A percentile compares a stretch with the other conserved stretches of the same genome.
phyloP scores from a whole-genome alignment of 202 grass and related monocot species.

The Eragrostis tef region DNA sequence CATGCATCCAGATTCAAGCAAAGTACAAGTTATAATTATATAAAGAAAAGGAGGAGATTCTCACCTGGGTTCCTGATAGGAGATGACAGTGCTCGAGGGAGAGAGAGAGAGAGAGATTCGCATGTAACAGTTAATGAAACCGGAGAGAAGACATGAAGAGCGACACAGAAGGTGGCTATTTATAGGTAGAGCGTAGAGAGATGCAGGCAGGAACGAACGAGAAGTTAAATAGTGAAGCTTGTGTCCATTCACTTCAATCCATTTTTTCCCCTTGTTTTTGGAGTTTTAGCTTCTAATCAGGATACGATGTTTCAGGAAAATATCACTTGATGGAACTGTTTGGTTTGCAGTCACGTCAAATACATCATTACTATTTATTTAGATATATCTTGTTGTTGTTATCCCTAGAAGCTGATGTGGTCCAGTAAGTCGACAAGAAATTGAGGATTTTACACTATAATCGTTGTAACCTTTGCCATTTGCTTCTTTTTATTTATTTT shows the following conservation, averaged over 20 bases:
- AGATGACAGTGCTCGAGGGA: background rate
- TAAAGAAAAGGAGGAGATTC: background rate
- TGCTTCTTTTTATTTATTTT: no score
- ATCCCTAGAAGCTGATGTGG: no score
- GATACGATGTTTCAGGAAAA: no score
- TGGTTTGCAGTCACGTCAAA: no score
- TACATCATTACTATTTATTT: no score
- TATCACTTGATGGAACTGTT: no score
- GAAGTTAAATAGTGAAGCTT: background rate
- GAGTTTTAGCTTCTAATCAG: no score
- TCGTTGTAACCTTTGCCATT: background rate
- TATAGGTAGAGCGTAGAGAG: constrained; percentile 24
- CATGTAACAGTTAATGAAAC: constrained; percentile 19
- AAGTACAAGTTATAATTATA: background rate
- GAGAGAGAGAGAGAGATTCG: background rate
- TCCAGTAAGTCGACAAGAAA: no score
- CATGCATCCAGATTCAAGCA: background rate
- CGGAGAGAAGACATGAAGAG: constrained; percentile 10
- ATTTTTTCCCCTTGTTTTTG: background rate
- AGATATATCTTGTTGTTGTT: no score
- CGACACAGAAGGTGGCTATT: background rate
- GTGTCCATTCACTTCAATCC: background rate
- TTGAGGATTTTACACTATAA: background rate
- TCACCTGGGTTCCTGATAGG: constrained; percentile 18
- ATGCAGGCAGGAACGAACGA: background rate